Percentiles rank a stretch among this genome's conserved stretches.
phyloP scores from a whole-genome alignment of 1,284 basidiomycete genomes.

The Ganoderma leucocontextum region DNA sequence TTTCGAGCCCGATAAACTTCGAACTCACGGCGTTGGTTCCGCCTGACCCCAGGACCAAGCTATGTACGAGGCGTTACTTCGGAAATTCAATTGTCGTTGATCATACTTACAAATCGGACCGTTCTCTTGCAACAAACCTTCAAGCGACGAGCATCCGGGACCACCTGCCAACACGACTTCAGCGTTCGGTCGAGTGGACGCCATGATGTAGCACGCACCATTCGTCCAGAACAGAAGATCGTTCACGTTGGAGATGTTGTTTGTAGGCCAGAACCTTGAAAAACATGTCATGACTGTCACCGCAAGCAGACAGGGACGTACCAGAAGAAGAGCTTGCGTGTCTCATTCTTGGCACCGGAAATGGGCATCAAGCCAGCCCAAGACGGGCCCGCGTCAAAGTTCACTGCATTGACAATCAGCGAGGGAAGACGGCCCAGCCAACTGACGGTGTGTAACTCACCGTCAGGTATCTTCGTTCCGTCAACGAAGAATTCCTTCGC shows the following conservation, averaged over 20 bases:
- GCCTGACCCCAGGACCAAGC: slow-evolving; percentile 68
- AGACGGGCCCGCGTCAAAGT: slow-evolving; percentile 50
- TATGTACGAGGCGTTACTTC: slow-evolving; percentile 26
- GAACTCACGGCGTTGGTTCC: slow-evolving; percentile 54
- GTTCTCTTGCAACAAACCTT: slow-evolving; percentile 59
- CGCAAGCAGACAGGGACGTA: no score
- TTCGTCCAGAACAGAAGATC: slow-evolving; percentile 60
- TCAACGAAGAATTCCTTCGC: slow-evolving; percentile 45
- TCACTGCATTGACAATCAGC: slow-evolving; percentile 41
- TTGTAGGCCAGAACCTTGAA: slow-evolving; percentile 56
- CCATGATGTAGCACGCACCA: slow-evolving; percentile 25
- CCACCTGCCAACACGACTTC: not conserved
- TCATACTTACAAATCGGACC: slow-evolving; percentile 47
- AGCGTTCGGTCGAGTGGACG: not conserved
- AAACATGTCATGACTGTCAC: not conserved
- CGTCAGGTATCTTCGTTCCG: slow-evolving; percentile 45
- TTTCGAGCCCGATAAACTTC: no score
- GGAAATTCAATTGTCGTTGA: fast-evolving
- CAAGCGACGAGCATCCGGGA: slow-evolving; percentile 45
- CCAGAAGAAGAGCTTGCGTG: slow-evolving; percentile 57
- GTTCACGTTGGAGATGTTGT: slow-evolving; percentile 52
- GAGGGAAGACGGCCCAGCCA: not conserved
- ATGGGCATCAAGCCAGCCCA: slow-evolving; percentile 52
- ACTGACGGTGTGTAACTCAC: slow-evolving; percentile 24
- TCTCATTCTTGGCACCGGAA: slow-evolving; percentile 45